Base-by-base conservation (phyloP, 169 alveolate genomes). In the Cryptosporidium baileyi region DNA sequence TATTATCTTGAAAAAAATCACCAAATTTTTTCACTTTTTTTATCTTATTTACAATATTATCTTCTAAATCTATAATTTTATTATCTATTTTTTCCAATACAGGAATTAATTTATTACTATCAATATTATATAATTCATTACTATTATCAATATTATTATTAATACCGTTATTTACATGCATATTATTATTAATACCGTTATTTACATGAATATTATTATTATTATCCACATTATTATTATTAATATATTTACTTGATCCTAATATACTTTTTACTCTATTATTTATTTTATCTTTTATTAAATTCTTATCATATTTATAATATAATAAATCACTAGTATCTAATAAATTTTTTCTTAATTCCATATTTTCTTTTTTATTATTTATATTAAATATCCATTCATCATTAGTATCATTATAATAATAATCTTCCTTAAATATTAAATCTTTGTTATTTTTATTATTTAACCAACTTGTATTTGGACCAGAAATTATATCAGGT, bases 381-480 rank as follows among this genome's bases (percentile, higher is more conserved):
- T 65, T 65, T 28, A 65, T 65, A 30, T 65, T 65, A 65, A 65
- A 74, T 24, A 54, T 74, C 65, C 85, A 74, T 36, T 74, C 67
- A 0, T 74, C 85, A n/a, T 67, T 38, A 7, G 34, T 22, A 17
- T 38, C 67, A 57, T 54, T 54, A n/a, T 22, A 51, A 41, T 51
- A 19, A 22, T 74, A 54, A 9, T 22, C 41, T 9, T 15, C 32
- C 28, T 36, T 61, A 43, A 24, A 3, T 19, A 5, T 30, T 57
- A 6, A n/a, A 22, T 54, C 59, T 36, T 36, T 30, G 9, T 52
- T 61, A 1, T 15, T 3, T 24, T 28, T 19, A 51, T 2, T 22
- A 24, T 34, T 38, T 7, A 3, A 22, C 60, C 45, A 65, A 11
- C 22, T 41, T n/a, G 47, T 45, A 30, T 17, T 65, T 11, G 85